Evolutionary conservation across 225 moss, liverwort and hornwort species (phyloP).

Genomic region (Asterella californica): DNA sequence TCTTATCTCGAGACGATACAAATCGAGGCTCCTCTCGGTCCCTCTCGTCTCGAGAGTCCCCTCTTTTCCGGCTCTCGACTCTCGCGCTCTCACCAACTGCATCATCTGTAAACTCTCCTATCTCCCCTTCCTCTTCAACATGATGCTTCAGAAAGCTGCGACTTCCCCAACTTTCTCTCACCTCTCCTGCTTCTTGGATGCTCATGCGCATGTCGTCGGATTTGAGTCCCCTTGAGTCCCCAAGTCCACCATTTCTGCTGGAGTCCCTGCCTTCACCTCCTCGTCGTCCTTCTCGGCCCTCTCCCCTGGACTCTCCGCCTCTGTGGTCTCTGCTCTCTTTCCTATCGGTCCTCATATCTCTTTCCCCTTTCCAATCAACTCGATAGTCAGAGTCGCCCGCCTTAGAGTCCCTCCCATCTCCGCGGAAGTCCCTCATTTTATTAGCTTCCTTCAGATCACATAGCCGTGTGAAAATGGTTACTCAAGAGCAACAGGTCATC

Average conservation of each 20-base stretch:
- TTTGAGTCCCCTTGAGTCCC: slow-evolving; percentile 32
- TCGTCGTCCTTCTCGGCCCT: slow-evolving; percentile 25
- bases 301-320: slow-evolving; percentile 28
- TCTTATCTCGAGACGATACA: slow-evolving; percentile 25
- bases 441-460: neutral
- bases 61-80: slow-evolving; percentile 42
- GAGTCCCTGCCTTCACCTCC: slow-evolving; percentile 31
- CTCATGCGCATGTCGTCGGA: slow-evolving; percentile 35
- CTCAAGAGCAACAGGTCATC: neutral
- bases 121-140: slow-evolving; percentile 44
- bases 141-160: slow-evolving; percentile 37
- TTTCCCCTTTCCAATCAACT: slow-evolving; percentile 46
- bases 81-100: slow-evolving; percentile 30
- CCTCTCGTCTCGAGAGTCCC: slow-evolving; percentile 30
- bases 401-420: slow-evolving; percentile 43
- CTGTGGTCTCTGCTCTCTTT: slow-evolving; percentile 43
- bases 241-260: slow-evolving; percentile 25
- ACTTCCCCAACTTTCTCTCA: slow-evolving; percentile 42
- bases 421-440: slow-evolving; percentile 44
- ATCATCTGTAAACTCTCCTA: slow-evolving; percentile 38
- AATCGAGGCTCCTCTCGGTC: slow-evolving; percentile 39
- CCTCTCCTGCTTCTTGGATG: slow-evolving; percentile 40
- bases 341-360: slow-evolving; percentile 37
- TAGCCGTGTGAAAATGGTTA: neutral
- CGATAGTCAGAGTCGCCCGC: slow-evolving; percentile 33